phyloP scores from a whole-genome alignment of 768 basidiomycete genomes.

The Auriscalpium microsporum region DNA sequence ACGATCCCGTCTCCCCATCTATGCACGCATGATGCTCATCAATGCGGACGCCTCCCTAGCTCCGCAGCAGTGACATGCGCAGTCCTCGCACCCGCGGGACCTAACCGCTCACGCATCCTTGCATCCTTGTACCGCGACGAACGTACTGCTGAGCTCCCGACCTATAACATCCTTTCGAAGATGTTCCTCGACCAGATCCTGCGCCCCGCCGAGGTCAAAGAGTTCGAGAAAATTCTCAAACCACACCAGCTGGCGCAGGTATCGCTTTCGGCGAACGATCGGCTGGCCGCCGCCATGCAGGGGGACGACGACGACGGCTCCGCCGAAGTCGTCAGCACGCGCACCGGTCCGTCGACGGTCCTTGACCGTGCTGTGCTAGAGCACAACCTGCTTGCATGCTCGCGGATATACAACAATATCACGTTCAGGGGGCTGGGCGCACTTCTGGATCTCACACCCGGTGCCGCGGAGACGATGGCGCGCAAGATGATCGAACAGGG shows the following conservation, averaged over 20 bases:
- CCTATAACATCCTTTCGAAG: constrained; percentile 87
- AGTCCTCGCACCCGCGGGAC: constrained; percentile 94
- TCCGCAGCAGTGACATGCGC: constrained; percentile 92
- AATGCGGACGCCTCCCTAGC: constrained; percentile 30
- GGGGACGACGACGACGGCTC: constrained; percentile 40
- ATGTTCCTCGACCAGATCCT: constrained; percentile 99
- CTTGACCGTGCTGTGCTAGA: constrained; percentile 98
- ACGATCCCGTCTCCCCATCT: constrained; percentile 21
- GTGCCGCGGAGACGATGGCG: constrained; percentile 95
- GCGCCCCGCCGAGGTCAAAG: constrained; percentile 78
- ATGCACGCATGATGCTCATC: not conserved
- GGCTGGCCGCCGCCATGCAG: constrained; percentile 58
- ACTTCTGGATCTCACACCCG: constrained; percentile 80
- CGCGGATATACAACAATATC: constrained; percentile 96
- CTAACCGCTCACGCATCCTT: constrained; percentile 87
- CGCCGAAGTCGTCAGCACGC: constrained; percentile 51
- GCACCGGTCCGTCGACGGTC: constrained; percentile 91
- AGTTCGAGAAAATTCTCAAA: constrained; percentile 80
- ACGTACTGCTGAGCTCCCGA: constrained; percentile 68
- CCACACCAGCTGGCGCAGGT: constrained; percentile 94
- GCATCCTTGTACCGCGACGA: constrained; percentile 94
- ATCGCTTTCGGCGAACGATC: constrained; percentile 74
- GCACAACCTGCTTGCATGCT: constrained; percentile 94
- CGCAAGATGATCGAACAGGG: constrained; percentile 98
- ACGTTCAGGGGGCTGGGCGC: constrained; percentile 91